These are phyloP conservation scores for Oryza longistaminata DNA, from an alignment of 176 grass and related monocot species.

Conservation along the genomic window DNA sequence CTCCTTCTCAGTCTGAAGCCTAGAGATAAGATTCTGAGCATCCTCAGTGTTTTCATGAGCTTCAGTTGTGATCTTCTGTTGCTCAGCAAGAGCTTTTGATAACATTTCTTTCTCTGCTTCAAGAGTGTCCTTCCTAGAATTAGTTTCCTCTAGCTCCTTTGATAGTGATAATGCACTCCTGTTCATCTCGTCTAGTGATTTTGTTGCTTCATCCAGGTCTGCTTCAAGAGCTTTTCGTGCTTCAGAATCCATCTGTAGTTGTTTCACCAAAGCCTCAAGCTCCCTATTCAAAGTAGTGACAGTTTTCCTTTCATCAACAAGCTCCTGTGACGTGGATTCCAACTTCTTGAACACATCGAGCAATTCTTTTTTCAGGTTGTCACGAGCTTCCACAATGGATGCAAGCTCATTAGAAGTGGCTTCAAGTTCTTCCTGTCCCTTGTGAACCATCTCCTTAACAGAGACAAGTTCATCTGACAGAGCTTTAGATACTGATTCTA, in stretches of 20 bases:
- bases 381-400: conserved; percentile 57
- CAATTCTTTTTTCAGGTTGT: conserved; percentile 84
- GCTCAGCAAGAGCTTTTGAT: conserved; percentile 70
- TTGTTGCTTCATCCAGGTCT: conserved; percentile 90
- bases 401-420: conserved; percentile 57
- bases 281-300: conserved; percentile 77
- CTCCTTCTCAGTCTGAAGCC: conserved; percentile 69
- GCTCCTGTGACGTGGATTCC: conserved; percentile 71
- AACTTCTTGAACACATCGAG: conserved; percentile 84
- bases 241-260: conserved; percentile 81
- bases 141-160: conserved; percentile 63
- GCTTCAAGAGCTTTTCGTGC: conserved; percentile 71
- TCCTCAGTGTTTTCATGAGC: conserved; percentile 81
- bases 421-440: conserved; percentile 63
- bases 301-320: conserved; percentile 74
- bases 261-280: conserved; percentile 69
- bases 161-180: conserved; percentile 82
- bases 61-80: conserved; percentile 58
- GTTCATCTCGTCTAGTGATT: conserved; percentile 96
- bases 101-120: conserved; percentile 88
- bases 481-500: conserved; percentile 63
- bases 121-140: conserved; percentile 61
- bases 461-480: conserved; percentile 73
- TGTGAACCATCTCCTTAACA: conserved; percentile 68
- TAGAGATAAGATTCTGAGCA: conserved; percentile 76